A percentile compares a stretch with the other conserved stretches of the same genome.
phyloP scores from a whole-genome alignment of 2,329 filamentous ascomycete species.

The Coniochaeta hoffmannii region DNA sequence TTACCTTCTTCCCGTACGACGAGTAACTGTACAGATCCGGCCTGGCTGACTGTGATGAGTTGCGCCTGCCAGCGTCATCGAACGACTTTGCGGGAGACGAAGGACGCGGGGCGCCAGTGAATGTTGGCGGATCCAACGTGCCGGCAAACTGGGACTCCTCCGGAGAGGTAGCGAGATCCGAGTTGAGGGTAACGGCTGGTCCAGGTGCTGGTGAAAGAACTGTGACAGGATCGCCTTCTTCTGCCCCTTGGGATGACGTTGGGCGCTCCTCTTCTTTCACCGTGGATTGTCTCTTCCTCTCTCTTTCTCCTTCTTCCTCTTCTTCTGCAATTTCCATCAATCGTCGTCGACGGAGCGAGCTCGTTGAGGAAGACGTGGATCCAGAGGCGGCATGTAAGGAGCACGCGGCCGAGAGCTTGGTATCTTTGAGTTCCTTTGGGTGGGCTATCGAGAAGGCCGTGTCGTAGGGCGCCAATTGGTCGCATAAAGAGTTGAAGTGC shows the following conservation, averaged over 20 bases:
- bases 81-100: slow-evolving; percentile 36
- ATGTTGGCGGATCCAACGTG: slow-evolving; percentile 42
- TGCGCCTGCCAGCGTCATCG: slow-evolving; percentile 32
- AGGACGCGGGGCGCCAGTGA: slow-evolving; percentile 38
- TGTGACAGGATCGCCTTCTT: slow-evolving; percentile 17
- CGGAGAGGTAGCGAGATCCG: slow-evolving; percentile 41
- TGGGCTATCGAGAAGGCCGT: slow-evolving; percentile 70
- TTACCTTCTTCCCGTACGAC: slow-evolving; percentile 82
- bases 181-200: slow-evolving; percentile 41
- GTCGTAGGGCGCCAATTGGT: slow-evolving; percentile 78
- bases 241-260: slow-evolving; percentile 8
- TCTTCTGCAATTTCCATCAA: slow-evolving; percentile 92
- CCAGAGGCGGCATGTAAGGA: slow-evolving; percentile 82
- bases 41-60: slow-evolving; percentile 45
- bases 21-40: slow-evolving; percentile 43
- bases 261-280: slow-evolving; percentile 36
- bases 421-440: slow-evolving; percentile 77
- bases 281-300: slow-evolving; percentile 51
- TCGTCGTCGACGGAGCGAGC: slow-evolving; percentile 67
- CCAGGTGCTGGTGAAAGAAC: slow-evolving; percentile 21
- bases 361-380: slow-evolving; percentile 78
- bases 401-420: slow-evolving; percentile 79
- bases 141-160: slow-evolving; percentile 43
- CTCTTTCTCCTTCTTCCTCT: slow-evolving; percentile 60
- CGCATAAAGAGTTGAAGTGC: slow-evolving; percentile 60